These are phyloP conservation scores for Spergularia azorica DNA, from an alignment of 179 eudicot species.

Conservation along the genomic window DNA sequence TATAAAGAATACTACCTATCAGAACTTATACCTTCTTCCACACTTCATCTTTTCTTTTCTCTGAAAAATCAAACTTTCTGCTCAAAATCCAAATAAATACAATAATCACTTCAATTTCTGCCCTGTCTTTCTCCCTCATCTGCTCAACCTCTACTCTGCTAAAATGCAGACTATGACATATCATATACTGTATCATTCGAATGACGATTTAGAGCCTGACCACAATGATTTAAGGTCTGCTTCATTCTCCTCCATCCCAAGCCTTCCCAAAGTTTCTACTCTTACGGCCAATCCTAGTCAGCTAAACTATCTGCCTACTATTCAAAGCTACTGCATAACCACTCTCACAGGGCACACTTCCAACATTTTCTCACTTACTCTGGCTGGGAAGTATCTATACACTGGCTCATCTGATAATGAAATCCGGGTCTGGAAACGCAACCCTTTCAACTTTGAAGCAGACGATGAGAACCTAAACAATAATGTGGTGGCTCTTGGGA, in stretches of 20 bases:
- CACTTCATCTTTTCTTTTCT: background rate
- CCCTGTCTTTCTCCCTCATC: conserved; percentile 7
- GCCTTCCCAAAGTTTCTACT: conserved; percentile 58
- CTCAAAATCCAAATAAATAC: conserved; percentile 1
- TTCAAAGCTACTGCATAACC: conserved; percentile 61
- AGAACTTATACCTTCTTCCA: conserved; percentile 15
- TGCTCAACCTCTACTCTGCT: conserved; percentile 16
- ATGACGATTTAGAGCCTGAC: conserved; percentile 26
- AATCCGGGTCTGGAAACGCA: conserved; percentile 53
- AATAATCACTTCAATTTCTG: conserved; percentile 13
- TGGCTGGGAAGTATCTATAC: conserved; percentile 62
- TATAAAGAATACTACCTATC: conserved; percentile 25
- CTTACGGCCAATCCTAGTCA: conserved; percentile 37
- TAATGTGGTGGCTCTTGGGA: conserved; percentile 50
- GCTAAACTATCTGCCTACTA: conserved; percentile 29
- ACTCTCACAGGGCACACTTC: conserved; percentile 65
- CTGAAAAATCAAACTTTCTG: conserved; percentile 16
- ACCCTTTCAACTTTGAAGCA: conserved; percentile 33
- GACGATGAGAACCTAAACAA: conserved; percentile 21
- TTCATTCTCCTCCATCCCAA: conserved; percentile 36
- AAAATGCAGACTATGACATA: conserved; percentile 37
- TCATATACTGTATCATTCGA: conserved; percentile 14
- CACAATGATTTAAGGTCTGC: conserved; percentile 15
- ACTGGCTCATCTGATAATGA: conserved; percentile 64
- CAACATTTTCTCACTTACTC: conserved; percentile 67